Base-by-base conservation (phyloP, 176 grass and related monocot species). In the Lolium rigidum region DNA sequence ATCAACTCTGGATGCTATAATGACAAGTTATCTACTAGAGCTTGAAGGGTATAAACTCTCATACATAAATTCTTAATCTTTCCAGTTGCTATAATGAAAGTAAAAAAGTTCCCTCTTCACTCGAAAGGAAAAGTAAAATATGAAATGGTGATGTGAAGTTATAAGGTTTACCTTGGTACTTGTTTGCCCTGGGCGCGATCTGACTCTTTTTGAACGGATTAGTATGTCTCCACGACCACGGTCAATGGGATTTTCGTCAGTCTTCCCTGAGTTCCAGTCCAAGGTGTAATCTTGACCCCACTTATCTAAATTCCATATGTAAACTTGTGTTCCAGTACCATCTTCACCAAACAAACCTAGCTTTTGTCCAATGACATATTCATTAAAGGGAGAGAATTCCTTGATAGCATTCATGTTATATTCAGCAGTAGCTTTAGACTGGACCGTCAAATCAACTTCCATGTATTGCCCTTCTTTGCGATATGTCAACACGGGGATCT, bases 291-390 rank as follows among this genome's bases (percentile, higher is more conserved):
- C 44, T 59, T 83, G 79, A 65, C 95, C 95, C 95, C 95, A 95
- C 87, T 71, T 91, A 82, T 97, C 92, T 80, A 97, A 87, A 92
- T 97, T 94, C 95, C 95, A 97, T 76, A 97, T 93, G 51, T 91
- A 97, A 50, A 97, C 90, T 47, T 95, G 95, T 62, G 95, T 93
- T 65, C 95, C 90, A 35, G 90, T 93, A 72, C 90, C 79, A 14
- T 66, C 69, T 75, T 89, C 90, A 82, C 95, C 92, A 91, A 97
- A 97, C 50, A 82, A 54, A 37, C 92, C 86, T 76, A 94, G 61
- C 39, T 91, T 93, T 86, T 93, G 84, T 92, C 92, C 95, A 79
- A 97, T 88, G 52, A 93, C 93, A 92, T 97, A 97, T 75, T 97
- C 95, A 4, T 97, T 97, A 49, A 94, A 97, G 18, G 90, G 91